Evolutionary conservation across 306 rosid genomes (phyloP), one percentile per base, ranked within the genome.

Genomic region (Hippophae gyantsensis): DNA sequence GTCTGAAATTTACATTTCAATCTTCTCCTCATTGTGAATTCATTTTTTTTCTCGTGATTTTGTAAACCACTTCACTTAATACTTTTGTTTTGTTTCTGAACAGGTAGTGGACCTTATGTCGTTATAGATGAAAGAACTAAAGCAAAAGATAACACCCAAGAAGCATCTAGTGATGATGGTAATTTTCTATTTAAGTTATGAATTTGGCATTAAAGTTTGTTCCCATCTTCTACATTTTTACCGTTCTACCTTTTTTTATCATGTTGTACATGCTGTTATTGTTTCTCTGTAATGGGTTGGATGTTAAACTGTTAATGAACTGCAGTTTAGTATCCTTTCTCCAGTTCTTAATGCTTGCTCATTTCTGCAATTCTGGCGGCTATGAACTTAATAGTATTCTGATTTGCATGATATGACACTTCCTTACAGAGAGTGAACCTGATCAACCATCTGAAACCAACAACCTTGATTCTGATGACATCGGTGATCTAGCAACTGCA

Each of bases 81-180:
- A 18, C 23, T 18, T 18, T 13, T 27, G 66, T 49, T 43, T 5
- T 57, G 64, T 56, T 56, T 62, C 74, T 74, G 60, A 10, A 43
- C 80, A 90, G 98, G 96, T 74, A 64, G 84, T 70, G 92, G 95
- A 81, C 80, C 86, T 54, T 90, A 87, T 59, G 96, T 87, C 64
- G 92, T 90, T 76, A 87, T 90, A 68, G 98, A 92, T 68, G 83
- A 83, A 72, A 85, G 96, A 78, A 78, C 78, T 12, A 83, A 76
- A 75, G 67, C 67, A 42, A 86, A 78, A 54, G 63, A 68, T 58
- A 78, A 81, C 69, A 76, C 80, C 73, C 96, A 70, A 56, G 95
- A 74, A 14, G 75, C 92, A 50, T 85, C 96, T 13, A 81, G 87
- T 43, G 94, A 92, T 45, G 96, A 85, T 72, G 95, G 95, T 86